Conservation (phyloP, 2,329 filamentous ascomycete genomes). For the Colletotrichum gloeosporioides region DNA sequence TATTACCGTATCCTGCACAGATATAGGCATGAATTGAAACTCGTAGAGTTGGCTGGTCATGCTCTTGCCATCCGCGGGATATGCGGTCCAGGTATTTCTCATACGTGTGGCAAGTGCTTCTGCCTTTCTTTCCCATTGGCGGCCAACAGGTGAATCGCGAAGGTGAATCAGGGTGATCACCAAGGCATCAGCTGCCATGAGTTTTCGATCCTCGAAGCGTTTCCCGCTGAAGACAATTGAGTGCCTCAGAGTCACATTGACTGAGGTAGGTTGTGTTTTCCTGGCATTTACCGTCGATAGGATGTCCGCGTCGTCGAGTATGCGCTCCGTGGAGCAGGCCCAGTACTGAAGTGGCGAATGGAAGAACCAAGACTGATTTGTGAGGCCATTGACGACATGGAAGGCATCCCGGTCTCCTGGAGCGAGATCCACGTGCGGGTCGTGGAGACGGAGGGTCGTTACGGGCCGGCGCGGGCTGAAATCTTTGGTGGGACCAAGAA, state of each 20-base stretch:
- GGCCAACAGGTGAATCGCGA: conserved; percentile 66
- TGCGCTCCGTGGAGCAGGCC: conserved; percentile 66
- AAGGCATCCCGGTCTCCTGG: conserved; percentile 56
- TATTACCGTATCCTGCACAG: conserved; percentile 66
- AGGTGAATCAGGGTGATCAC: conserved; percentile 79
- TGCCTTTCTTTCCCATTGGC: conserved; percentile 68
- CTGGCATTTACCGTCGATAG: conserved; percentile 72
- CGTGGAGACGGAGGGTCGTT: conserved; percentile 26
- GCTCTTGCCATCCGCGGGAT: conserved; percentile 62
- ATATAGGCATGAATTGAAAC: conserved; percentile 80
- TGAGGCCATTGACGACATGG: conserved; percentile 65
- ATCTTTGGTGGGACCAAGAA: conserved; percentile 66
- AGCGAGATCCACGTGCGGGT: conserved; percentile 41
- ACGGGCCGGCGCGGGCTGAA: conserved; percentile 51
- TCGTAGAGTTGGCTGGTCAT: conserved; percentile 71
- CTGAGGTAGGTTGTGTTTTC: conserved; percentile 66
- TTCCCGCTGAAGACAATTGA: conserved; percentile 87
- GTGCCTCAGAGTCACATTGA: conserved; percentile 77
- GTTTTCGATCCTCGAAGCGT: conserved; percentile 68
- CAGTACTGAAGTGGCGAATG: conserved; percentile 86
- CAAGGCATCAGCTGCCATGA: conserved; percentile 77
- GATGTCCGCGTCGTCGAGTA: conserved; percentile 67
- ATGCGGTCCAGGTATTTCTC: conserved; percentile 66
- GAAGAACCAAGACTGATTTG: conserved; percentile 74
- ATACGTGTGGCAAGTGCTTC: conserved; percentile 54